Evolutionary conservation across 306 rosid species (phyloP), one percentile per base, ranked within the genome.

Genomic region (Hippophae gyantsensis): DNA sequence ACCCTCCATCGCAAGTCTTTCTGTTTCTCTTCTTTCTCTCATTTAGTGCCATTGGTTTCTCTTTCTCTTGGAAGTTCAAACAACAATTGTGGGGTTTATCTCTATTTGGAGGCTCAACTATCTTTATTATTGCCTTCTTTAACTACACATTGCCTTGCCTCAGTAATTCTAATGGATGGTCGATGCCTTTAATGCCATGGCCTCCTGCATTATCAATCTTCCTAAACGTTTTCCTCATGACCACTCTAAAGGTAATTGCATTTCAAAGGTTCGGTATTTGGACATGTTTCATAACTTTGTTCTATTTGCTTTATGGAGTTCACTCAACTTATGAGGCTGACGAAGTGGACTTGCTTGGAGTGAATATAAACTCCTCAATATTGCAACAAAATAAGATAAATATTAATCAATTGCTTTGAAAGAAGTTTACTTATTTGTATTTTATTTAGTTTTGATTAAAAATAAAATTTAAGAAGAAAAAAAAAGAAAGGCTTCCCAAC

Each of bases 171-270:
- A 42, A 54, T 12, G 74, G 65, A 18, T 90, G 98, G 98, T 74
- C 72, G 32, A 89, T 90, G 47, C 98, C 96, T 0, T 75, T 78
- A 60, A 90, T 90, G 98, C 98, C 98, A 6, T 92, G 96, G 98
- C 95, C 95, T 32, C 81, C 98, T 3, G 73, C 88, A 5, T 55
- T 83, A 14, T 87, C 98, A 26, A 79, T 92, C 49, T 83, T 78
- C 73, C 95, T 92, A 2, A 92, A 87, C 66, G 74, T 85, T 18
- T 92, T 87, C 65, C 95, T 87, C 53, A 81, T 87, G 83, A 74
- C 87, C 6, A 81, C 82, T 0, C 69, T 92, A n/a, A 85, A 79
- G 50, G 23, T 54, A 10, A 42, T 76, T 27, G 71, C 98, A 42
- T 83, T 85, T 6, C 83, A 81, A 69, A 73, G 95, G 13, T 85